Evolutionary conservation across 1,284 basidiomycete species (phyloP).

Genomic region (Bjerkandera adusta): DNA sequence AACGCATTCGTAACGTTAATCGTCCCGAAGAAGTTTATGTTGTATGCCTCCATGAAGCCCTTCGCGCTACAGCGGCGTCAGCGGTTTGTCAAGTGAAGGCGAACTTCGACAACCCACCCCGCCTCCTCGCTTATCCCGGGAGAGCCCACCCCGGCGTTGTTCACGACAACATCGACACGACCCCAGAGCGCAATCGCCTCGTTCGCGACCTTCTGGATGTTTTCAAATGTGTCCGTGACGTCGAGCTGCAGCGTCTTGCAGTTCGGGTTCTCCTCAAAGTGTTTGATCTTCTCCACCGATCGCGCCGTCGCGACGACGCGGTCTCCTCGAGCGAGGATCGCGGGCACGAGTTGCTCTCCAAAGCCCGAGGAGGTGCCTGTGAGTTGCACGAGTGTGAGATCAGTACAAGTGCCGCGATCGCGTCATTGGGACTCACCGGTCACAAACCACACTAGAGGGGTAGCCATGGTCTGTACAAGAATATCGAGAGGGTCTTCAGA

Average conservation of each 20-base stretch:
- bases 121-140: constrained; percentile 31
- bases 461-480: too few species aligned
- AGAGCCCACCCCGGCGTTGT: constrained; percentile 32
- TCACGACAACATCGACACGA: constrained; percentile 35
- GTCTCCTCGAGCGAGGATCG: constrained; percentile 28
- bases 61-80: constrained; percentile 13
- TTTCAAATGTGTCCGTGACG: constrained; percentile 26
- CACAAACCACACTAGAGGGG: constrained; percentile 13
- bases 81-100: neutral
- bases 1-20: constrained; percentile 32
- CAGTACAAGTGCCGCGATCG: neutral
- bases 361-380: constrained; percentile 29
- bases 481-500: too few species aligned
- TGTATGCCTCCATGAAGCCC: constrained; percentile 25
- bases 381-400: neutral
- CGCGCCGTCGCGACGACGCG: constrained; percentile 29
- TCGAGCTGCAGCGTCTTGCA: constrained; percentile 29
- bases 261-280: constrained; percentile 28
- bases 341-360: constrained; percentile 27
- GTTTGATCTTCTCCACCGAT: constrained; percentile 24
- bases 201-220: constrained; percentile 23
- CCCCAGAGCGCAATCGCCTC: constrained; percentile 30
- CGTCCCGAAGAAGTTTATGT: constrained; percentile 30
- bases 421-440: constrained; percentile 5
- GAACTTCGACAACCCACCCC: constrained; percentile 24